Evolutionary conservation across 2,329 filamentous ascomycete species (phyloP).

Genomic region (Thermochaetoides dissita): DNA sequence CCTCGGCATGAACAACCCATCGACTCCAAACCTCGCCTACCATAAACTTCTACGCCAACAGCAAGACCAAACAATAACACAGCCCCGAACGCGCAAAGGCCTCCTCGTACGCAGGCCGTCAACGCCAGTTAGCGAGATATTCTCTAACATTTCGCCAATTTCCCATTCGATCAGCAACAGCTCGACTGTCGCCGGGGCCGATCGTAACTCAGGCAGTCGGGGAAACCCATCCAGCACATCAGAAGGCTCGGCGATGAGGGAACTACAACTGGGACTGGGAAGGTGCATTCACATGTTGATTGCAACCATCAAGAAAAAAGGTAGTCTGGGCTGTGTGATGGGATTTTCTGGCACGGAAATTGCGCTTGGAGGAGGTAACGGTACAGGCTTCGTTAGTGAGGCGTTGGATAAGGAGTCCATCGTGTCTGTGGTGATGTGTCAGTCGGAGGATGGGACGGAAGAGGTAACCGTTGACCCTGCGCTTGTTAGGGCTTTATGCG

Average conservation of each 20-base stretch:
- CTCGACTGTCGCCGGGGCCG: slow-evolving; percentile 5
- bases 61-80: not conserved
- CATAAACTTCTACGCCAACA: not conserved
- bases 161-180: slow-evolving; percentile 6
- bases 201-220: not conserved
- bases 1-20: slow-evolving; percentile 27
- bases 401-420: not conserved
- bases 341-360: not conserved
- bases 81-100: too few relatives aligned
- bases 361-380: not conserved
- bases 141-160: too few relatives aligned
- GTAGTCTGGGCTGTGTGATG: not conserved
- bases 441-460: slow-evolving; percentile 2
- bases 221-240: not conserved
- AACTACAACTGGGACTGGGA: slow-evolving; percentile 35
- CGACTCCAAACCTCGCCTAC: slow-evolving; percentile 11
- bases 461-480: slow-evolving; percentile 20
- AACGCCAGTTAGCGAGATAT: too few relatives aligned
- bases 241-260: slow-evolving; percentile 25
- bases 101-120: too few relatives aligned
- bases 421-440: not conserved
- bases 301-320: slow-evolving; percentile 21
- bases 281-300: slow-evolving; percentile 38
- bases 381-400: not conserved
- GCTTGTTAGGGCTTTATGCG: slow-evolving; percentile 27